Conservation (phyloP, 805 yeast species). For the Jamesozyma jinghongensis region DNA sequence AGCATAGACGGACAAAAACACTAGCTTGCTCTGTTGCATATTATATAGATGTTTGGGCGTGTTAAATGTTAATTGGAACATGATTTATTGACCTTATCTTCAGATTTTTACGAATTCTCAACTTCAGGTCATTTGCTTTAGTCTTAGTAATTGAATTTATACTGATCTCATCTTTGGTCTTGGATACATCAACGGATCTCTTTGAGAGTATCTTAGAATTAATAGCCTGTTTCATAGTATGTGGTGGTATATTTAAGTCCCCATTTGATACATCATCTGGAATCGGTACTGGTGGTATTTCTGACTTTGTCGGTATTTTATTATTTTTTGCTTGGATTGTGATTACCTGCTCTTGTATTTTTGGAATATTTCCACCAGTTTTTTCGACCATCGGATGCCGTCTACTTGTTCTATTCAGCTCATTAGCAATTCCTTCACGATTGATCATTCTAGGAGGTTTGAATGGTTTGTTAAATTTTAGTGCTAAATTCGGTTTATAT, state of each 20-base stretch:
- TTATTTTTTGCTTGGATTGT: background rate
- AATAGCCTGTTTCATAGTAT: no score
- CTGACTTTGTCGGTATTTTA: no score
- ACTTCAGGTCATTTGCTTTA: no score
- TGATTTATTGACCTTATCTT: conserved; percentile 10
- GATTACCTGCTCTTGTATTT: background rate
- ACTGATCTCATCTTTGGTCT: no score
- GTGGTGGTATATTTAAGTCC: background rate
- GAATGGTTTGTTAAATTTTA: conserved; percentile 25
- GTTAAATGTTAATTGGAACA: conserved; percentile 6
- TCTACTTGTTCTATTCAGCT: conserved; percentile 9
- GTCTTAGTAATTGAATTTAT: no score
- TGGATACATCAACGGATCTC: no score
- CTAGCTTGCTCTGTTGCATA: background rate
- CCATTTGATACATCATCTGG: no score
- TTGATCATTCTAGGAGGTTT: conserved; percentile 18
- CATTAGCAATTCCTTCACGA: background rate
- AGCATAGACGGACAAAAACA: no score
- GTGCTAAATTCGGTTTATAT: conserved; percentile 11
- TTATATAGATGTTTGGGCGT: background rate
- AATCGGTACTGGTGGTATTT: no score
- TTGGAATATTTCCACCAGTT: background rate
- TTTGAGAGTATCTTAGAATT: no score
- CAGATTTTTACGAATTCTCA: background rate
- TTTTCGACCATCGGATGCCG: conserved; percentile 3